A percentile compares a stretch with the other conserved stretches of the same genome.
These are phyloP conservation scores for Blastocystis sp. DNA, from an alignment of 352 stramenopile genomes.

Conservation along the genomic window DNA sequence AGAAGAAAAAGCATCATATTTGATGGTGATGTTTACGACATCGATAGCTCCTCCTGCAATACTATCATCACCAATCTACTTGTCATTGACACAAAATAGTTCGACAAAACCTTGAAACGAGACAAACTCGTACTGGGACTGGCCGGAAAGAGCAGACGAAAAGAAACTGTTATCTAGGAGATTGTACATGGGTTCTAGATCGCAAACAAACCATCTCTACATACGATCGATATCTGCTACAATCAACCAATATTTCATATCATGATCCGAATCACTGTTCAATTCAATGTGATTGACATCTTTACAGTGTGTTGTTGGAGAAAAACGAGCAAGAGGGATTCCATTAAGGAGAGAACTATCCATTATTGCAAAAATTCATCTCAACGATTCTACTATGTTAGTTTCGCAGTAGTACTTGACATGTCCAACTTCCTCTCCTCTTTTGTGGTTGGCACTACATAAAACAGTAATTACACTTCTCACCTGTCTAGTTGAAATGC, in stretches of 20 bases:
- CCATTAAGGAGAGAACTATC: not conserved
- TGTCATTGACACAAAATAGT: not conserved
- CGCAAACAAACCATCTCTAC: not conserved
- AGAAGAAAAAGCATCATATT: constrained; percentile 6
- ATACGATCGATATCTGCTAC: constrained; percentile 6
- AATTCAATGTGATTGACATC: not conserved
- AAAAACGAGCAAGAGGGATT: not conserved
- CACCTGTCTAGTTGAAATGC: not conserved
- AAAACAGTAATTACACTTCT: too few species aligned
- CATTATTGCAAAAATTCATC: not conserved
- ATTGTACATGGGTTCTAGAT: constrained; percentile 29
- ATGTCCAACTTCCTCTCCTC: not conserved
- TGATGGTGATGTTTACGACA: constrained; percentile 3
- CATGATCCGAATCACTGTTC: not conserved
- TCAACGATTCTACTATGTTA: not conserved
- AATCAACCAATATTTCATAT: not conserved
- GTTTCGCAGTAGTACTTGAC: constrained; percentile 3
- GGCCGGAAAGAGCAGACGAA: not conserved
- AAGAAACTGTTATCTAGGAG: constrained; percentile 15
- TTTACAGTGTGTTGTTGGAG: not conserved
- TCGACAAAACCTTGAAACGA: constrained; percentile 6
- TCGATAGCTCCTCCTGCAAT: constrained; percentile 4
- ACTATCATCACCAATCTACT: not conserved
- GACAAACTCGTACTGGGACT: not conserved
- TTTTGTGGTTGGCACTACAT: not conserved